phyloP scores from a whole-genome alignment of 2,329 filamentous ascomycete species.

The Trichophaea hybrida region DNA sequence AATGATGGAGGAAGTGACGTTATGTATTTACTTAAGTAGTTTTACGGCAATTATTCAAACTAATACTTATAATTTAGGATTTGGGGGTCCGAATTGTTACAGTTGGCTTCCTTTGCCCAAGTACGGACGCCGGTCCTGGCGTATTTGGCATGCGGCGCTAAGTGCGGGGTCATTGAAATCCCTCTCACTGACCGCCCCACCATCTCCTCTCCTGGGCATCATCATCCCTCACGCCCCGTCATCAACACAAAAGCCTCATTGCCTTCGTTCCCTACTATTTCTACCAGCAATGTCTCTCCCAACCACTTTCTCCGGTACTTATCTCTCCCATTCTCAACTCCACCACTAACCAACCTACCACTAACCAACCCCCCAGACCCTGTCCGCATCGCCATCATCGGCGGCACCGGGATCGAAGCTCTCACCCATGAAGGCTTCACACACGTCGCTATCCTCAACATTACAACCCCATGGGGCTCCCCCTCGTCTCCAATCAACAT shows the following conservation, averaged over 20 bases:
- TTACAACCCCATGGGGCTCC: conserved; percentile 74
- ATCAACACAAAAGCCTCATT: neutral
- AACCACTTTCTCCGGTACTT: conserved; percentile 13
- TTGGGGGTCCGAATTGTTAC: no score
- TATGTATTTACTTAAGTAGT: no score
- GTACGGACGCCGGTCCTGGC: no score
- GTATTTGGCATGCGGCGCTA: neutral
- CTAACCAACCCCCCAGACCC: conserved; percentile 34
- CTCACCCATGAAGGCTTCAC: conserved; percentile 78
- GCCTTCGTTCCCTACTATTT: neutral
- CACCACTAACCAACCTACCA: neutral
- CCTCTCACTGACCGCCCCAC: neutral
- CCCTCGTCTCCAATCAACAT: conserved; percentile 69
- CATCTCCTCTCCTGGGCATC: neutral
- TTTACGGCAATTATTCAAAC: no score
- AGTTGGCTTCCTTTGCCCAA: no score
- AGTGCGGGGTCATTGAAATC: neutral
- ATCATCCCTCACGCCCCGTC: neutral
- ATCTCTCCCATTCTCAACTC: neutral
- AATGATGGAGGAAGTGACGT: no score
- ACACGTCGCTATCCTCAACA: conserved; percentile 62
- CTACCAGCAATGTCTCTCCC: conserved; percentile 11
- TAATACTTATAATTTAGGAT: no score
- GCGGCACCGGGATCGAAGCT: conserved; percentile 80
- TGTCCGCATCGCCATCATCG: conserved; percentile 76